Evolutionary conservation across 176 grass and related monocot genomes (phyloP), one percentile per base, ranked within the genome.

Genomic region (Chrysopogon serrulatus): DNA sequence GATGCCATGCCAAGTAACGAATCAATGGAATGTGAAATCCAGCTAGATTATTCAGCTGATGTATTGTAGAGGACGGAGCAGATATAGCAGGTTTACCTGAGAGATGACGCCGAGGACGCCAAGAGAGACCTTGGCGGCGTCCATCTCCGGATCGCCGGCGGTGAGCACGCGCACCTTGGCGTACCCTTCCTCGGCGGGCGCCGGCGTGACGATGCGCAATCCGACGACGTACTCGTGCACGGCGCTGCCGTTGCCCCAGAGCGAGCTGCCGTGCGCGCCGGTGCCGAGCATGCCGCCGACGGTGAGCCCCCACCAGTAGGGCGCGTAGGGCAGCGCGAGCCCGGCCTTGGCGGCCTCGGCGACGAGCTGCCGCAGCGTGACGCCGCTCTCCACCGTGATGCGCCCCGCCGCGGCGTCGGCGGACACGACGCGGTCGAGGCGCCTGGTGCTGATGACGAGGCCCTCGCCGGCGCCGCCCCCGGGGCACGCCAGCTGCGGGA

Each of bases 211-310:
- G 48, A 94, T 5, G 76, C 92, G 64, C 59, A 97, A 63, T n/a
- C 69, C 76, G 19, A 93, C 89, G 36, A 94, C 90, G 83, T 97
- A 92, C 92, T 97, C 94, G 74, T 97, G 94, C 31, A 94, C 90
- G 18, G 94, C 92, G 74, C 92, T 82, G 37, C 94, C 94, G 31
- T 94, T 94, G 0, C 90, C 92, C 92, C 56, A 74, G 14, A 92
- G 75, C 15, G 94, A 97, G 90, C 94, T 97, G 40, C 94, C 94
- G 43, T 97, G 94, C 31, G 94, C 79, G 17, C 94, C 94, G 1
- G 92, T 97, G 65, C 79, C 73, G 17, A 97, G 66, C 76, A 97
- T 71, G 32, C 94, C 94, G n/a, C 92, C 94, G 10, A 94, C 73
- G 16, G 92, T 97, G 79, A 92, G 48, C 12, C 92, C 94, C 85